Evolutionary conservation across 345 rosid genomes (phyloP).

Genomic region (Pugionium cornutum): DNA sequence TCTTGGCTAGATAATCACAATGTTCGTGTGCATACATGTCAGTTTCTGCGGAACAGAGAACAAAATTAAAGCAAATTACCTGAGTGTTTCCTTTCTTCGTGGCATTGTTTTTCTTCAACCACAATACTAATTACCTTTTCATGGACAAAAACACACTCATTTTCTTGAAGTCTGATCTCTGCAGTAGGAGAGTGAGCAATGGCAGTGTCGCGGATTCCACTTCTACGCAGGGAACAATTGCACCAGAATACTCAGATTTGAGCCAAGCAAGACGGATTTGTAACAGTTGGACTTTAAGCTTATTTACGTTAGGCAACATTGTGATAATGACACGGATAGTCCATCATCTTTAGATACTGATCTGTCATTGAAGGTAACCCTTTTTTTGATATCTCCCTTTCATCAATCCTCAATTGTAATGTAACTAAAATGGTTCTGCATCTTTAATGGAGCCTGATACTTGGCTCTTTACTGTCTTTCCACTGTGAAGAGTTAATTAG

Average conservation of each 20-base stretch:
- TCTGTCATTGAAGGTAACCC: neutral
- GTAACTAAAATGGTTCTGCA: slow-evolving; percentile 16
- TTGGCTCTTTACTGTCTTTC: slow-evolving; percentile 10
- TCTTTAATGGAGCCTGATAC: slow-evolving; percentile 4
- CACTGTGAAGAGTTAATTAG: slow-evolving; percentile 12
- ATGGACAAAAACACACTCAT: neutral
- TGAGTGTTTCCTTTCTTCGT: too few relatives aligned
- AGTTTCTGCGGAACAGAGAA: neutral
- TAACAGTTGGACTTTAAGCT: slow-evolving; percentile 38
- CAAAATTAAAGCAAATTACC: too few relatives aligned
- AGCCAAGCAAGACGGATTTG: slow-evolving; percentile 44
- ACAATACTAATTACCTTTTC: too few relatives aligned
- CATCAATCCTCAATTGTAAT: neutral
- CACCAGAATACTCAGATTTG: slow-evolving; percentile 49
- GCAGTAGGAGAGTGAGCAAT: slow-evolving; percentile 56
- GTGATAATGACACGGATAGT: neutral
- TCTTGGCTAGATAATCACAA: neutral
- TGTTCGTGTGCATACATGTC: neutral
- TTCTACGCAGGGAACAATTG: slow-evolving; percentile 44
- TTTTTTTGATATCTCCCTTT: neutral
- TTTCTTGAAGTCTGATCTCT: slow-evolving; percentile 16
- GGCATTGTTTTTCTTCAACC: too few relatives aligned
- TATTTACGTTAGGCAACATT: slow-evolving; percentile 24
- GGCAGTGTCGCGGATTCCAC: slow-evolving; percentile 46
- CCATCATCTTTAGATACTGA: slow-evolving; percentile 10